Conservation (phyloP, 2,329 filamentous ascomycete species). For the Grosmannia serpens region DNA sequence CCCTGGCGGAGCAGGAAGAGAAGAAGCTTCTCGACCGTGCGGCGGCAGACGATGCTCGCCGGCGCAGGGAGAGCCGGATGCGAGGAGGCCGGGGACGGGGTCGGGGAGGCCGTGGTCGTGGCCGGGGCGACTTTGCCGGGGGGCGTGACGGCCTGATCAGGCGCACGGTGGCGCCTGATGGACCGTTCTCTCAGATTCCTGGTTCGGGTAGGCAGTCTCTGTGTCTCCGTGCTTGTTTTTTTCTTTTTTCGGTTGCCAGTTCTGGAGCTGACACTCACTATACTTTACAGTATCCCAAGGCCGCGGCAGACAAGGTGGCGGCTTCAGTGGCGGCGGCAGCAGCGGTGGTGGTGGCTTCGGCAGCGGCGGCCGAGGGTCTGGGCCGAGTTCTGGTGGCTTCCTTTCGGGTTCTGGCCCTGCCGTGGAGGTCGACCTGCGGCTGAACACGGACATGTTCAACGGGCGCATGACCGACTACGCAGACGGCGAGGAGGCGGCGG, state of each 20-base stretch:
- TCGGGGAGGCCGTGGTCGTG: conserved; percentile 15
- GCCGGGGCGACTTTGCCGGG: conserved; percentile 15
- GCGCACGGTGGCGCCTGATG: conserved; percentile 20
- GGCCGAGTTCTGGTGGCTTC: conserved; percentile 1
- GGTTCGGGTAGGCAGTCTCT: conserved; percentile 13
- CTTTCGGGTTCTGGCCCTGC: background rate
- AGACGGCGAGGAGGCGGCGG: conserved; percentile 29
- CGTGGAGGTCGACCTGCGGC: conserved; percentile 32
- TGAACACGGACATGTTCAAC: conserved; percentile 46
- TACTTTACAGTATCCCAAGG: conserved; percentile 6
- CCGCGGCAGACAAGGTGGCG: conserved; percentile 9
- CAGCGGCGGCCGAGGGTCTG: conserved; percentile 6
- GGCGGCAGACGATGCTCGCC: conserved; percentile 19
- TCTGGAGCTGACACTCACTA: background rate
- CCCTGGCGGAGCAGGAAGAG: conserved; percentile 23
- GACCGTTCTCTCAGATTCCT: conserved; percentile 23
- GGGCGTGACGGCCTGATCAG: conserved; percentile 17
- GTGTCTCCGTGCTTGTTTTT: conserved; percentile 1
- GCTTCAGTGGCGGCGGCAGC: conserved; percentile 8
- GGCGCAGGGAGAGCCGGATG: conserved; percentile 15
- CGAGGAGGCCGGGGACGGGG: conserved; percentile 17
- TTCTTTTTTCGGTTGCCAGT: background rate
- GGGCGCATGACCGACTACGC: conserved; percentile 23
- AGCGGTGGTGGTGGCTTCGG: conserved; percentile 18
- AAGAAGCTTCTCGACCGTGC: conserved; percentile 18